These are phyloP conservation scores for Neurospora sp. DNA, from an alignment of 495 filamentous ascomycete genomes.

Conservation along the genomic window DNA sequence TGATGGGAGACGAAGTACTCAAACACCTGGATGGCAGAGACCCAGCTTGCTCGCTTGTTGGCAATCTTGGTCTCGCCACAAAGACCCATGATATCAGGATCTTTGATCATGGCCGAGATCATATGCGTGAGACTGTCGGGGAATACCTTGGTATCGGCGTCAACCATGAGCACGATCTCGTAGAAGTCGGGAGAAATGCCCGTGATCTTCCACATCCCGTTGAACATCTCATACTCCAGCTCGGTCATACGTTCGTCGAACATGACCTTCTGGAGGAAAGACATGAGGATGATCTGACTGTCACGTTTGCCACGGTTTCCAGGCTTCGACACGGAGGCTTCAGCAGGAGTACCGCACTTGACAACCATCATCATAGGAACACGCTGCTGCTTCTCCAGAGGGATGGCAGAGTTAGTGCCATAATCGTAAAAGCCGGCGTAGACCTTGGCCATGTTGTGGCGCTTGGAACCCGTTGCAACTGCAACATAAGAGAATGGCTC, in stretches of 20 bases:
- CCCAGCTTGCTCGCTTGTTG: constrained; percentile 91
- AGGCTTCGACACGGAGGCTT: constrained; percentile 69
- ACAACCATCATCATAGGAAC: constrained; percentile 99
- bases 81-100: constrained; percentile 97
- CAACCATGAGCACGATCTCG: constrained; percentile 95
- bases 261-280: constrained; percentile 99
- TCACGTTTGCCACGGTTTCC: constrained; percentile 98
- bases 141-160: constrained; percentile 98
- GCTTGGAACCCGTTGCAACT: constrained; percentile 89
- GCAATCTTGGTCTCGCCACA: constrained; percentile 99
- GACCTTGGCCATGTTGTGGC: constrained; percentile 98
- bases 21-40: constrained; percentile 99
- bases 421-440: constrained; percentile 98
- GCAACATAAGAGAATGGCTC: constrained; percentile 91
- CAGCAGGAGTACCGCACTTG: constrained; percentile 89
- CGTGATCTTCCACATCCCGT: constrained; percentile 95
- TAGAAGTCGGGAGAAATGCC: constrained; percentile 97
- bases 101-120: constrained; percentile 98
- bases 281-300: constrained; percentile 98
- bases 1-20: constrained; percentile 99
- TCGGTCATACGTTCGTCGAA: constrained; percentile 99
- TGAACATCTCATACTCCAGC: constrained; percentile 99
- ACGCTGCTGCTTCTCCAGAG: constrained; percentile 82
- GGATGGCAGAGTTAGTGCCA: constrained; percentile 66
- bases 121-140: constrained; percentile 97